Evolutionary conservation across 352 stramenopile genomes (phyloP).

Genomic region (Peronospora tabacina): DNA sequence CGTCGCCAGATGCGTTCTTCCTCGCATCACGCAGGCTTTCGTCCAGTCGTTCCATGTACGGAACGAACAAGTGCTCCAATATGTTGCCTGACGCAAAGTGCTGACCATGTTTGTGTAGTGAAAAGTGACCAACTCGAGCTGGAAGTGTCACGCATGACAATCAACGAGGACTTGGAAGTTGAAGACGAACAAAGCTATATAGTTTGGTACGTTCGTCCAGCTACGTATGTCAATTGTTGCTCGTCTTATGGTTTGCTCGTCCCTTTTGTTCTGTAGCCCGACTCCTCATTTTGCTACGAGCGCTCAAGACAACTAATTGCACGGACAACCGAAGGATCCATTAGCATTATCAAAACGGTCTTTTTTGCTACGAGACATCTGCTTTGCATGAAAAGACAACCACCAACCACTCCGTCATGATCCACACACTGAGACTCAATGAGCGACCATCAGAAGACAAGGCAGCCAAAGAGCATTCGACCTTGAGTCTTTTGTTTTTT

Average conservation of each 20-base stretch:
- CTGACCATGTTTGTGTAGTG: constrained; percentile 10
- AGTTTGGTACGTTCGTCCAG: constrained; percentile 23
- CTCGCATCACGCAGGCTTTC: constrained; percentile 57
- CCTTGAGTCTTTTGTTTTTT: too few relatives aligned
- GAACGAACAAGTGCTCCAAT: background rate
- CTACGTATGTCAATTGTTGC: background rate
- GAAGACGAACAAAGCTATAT: constrained; percentile 32
- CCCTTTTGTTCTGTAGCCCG: constrained; percentile 13
- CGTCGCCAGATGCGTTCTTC: constrained; percentile 66
- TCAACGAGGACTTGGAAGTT: constrained; percentile 27
- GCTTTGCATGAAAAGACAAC: constrained; percentile 20
- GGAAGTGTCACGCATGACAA: constrained; percentile 26
- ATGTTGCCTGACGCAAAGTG: background rate
- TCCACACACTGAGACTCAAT: too few relatives aligned
- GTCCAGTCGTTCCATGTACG: constrained; percentile 60
- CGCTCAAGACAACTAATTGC: constrained; percentile 14
- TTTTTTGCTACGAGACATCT: constrained; percentile 8
- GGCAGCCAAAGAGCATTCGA: too few relatives aligned
- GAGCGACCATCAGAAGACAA: too few relatives aligned
- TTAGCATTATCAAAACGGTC: constrained; percentile 6
- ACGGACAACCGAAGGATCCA: constrained; percentile 16
- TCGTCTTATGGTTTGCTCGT: constrained; percentile 3
- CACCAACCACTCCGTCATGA: background rate
- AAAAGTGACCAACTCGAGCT: constrained; percentile 30
- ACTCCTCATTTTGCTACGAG: constrained; percentile 28